Conservation (phyloP, 352 stramenopile genomes). For the Phytophthora agathidicida region DNA sequence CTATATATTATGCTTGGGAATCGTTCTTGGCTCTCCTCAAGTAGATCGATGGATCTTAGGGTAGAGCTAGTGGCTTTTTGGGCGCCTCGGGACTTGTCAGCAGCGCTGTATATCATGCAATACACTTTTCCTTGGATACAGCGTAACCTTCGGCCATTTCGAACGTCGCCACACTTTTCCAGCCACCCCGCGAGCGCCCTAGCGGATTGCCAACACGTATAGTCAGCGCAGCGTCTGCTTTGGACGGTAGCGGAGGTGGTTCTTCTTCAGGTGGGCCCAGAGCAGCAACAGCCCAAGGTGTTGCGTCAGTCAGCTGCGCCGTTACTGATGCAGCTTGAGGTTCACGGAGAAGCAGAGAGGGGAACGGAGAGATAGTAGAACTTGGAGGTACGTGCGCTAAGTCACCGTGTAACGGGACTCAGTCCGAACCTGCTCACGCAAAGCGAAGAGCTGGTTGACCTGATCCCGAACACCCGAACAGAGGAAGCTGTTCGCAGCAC, state of each 20-base stretch:
- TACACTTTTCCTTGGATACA: slow-evolving; percentile 1
- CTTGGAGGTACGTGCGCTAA: too few species aligned
- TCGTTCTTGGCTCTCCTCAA: slow-evolving; percentile 1
- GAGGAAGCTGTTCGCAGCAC: too few species aligned
- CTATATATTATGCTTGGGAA: neutral
- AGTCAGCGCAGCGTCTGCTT: neutral
- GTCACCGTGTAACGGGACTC: too few species aligned
- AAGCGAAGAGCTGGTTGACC: too few species aligned
- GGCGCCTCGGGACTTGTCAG: neutral
- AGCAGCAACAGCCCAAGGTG: too few species aligned
- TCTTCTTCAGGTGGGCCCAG: too few species aligned
- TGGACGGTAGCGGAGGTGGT: neutral
- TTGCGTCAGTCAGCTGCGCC: too few species aligned
- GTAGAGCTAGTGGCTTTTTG: neutral
- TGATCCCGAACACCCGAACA: too few species aligned
- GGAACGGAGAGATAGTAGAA: too few species aligned
- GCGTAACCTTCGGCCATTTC: neutral
- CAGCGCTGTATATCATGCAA: slow-evolving; percentile 1
- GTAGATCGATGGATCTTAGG: neutral
- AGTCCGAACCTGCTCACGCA: too few species aligned
- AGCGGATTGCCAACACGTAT: neutral
- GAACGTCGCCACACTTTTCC: neutral
- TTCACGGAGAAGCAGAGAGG: too few species aligned
- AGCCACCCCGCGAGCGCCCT: neutral
- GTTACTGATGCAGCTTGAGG: too few species aligned